Conservation (phyloP, 2,329 filamentous ascomycete species). For the Colletotrichum filicis region DNA sequence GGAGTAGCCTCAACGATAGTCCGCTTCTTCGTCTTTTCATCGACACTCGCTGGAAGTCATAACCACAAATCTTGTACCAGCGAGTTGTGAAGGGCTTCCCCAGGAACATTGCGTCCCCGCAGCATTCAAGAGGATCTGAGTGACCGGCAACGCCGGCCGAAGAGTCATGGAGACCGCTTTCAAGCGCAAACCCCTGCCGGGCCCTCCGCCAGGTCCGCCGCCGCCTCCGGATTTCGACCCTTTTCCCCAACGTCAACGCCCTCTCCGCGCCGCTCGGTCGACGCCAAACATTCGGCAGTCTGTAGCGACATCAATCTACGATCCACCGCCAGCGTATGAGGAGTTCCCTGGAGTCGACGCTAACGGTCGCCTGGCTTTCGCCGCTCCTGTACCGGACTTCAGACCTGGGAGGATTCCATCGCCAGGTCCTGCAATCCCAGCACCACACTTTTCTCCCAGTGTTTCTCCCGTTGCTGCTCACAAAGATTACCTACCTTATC, state of each 20-base stretch:
- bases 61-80: background rate
- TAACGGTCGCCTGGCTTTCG: constrained; percentile 9
- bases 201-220: constrained; percentile 27
- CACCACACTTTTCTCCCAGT: background rate
- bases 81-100: background rate
- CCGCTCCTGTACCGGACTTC: background rate
- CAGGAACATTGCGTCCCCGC: background rate
- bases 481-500: background rate
- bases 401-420: background rate
- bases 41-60: background rate
- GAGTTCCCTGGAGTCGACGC: constrained; percentile 25
- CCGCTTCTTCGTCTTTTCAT: background rate
- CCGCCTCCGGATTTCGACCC: constrained; percentile 32
- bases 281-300: constrained; percentile 32
- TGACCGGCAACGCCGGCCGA: background rate
- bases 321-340: constrained; percentile 23
- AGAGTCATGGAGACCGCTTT: constrained; percentile 25
- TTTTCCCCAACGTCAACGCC: constrained; percentile 18
- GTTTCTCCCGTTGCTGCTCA: background rate
- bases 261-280: constrained; percentile 22
- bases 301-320: background rate
- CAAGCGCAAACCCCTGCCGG: constrained; percentile 32
- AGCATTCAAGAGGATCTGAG: background rate
- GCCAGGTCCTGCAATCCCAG: background rate
- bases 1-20: background rate